These are phyloP conservation scores for Inonotus hispidus DNA, from an alignment of 1,284 basidiomycete genomes.

Conservation along the genomic window DNA sequence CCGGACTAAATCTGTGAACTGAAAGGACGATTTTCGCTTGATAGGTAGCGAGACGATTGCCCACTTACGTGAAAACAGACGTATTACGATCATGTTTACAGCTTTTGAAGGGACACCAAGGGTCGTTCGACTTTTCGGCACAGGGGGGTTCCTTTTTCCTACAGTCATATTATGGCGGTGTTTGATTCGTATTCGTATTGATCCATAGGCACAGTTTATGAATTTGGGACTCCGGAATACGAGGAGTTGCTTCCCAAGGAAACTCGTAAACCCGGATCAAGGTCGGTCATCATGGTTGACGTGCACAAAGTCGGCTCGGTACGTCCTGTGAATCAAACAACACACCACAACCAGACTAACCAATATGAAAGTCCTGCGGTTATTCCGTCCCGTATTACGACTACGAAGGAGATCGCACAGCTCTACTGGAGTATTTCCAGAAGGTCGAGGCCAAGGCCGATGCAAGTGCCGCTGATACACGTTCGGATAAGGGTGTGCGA, in stretches of 20 bases:
- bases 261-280: constrained; percentile 40
- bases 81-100: constrained; percentile 52
- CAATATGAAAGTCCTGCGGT: neutral
- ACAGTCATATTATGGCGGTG: neutral
- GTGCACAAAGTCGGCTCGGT: constrained; percentile 47
- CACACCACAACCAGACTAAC: neutral
- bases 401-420: constrained; percentile 38
- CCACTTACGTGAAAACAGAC: constrained; percentile 51
- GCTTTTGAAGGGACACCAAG: constrained; percentile 44
- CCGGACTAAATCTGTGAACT: neutral
- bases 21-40: neutral
- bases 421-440: neutral
- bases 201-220: constrained; percentile 39
- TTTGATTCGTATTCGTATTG: neutral
- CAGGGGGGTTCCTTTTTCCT: constrained; percentile 30
- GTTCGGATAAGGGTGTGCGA: constrained; percentile 31
- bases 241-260: constrained; percentile 37
- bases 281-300: constrained; percentile 46
- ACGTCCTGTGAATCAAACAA: constrained; percentile 3
- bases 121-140: constrained; percentile 51
- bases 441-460: constrained; percentile 24
- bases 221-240: constrained; percentile 49
- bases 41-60: constrained; percentile 54
- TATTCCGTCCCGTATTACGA: constrained; percentile 45
- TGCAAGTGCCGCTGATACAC: constrained; percentile 14